phyloP scores from a whole-genome alignment of 345 rosid species.

The Salix caprea region DNA sequence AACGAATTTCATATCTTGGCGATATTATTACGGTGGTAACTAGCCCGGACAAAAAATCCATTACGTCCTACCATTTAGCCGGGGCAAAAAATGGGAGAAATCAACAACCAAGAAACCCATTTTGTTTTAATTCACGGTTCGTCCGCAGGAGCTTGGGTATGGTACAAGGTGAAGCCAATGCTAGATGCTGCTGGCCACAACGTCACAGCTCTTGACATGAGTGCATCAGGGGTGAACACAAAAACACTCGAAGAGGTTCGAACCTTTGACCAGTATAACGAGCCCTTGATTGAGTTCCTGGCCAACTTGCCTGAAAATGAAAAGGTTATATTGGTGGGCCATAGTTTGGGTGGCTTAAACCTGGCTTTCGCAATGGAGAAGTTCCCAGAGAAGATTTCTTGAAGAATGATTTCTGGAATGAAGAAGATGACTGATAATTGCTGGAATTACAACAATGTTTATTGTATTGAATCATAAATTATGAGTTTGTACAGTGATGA shows the following conservation, averaged over 20 bases:
- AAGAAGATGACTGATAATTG: too few relatives aligned
- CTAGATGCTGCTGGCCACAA: conserved; percentile 25
- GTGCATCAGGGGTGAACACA: conserved; percentile 24
- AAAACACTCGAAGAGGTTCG: conserved; percentile 18
- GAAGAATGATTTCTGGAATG: too few relatives aligned
- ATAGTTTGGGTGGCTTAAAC: conserved; percentile 31
- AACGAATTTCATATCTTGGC: too few relatives aligned
- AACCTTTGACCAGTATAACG: conserved; percentile 7
- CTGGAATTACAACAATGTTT: too few relatives aligned
- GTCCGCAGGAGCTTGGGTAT: conserved; percentile 38
- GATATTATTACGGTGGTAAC: too few relatives aligned
- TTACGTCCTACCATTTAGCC: neutral
- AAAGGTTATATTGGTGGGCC: conserved; percentile 38
- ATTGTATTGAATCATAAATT: too few relatives aligned
- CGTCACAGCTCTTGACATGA: conserved; percentile 29
- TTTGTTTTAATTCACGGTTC: conserved; percentile 31
- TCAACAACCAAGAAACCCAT: conserved; percentile 6
- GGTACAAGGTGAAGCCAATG: conserved; percentile 23
- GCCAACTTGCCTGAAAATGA: conserved; percentile 16
- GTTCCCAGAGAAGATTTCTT: conserved; percentile 25
- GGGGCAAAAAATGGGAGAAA: neutral
- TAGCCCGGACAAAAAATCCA: neutral
- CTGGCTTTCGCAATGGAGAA: conserved; percentile 35
- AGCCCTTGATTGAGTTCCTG: conserved; percentile 28
- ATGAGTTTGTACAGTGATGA: too few relatives aligned